Base-by-base conservation (phyloP, 805 yeast species). In the Candida pini region DNA sequence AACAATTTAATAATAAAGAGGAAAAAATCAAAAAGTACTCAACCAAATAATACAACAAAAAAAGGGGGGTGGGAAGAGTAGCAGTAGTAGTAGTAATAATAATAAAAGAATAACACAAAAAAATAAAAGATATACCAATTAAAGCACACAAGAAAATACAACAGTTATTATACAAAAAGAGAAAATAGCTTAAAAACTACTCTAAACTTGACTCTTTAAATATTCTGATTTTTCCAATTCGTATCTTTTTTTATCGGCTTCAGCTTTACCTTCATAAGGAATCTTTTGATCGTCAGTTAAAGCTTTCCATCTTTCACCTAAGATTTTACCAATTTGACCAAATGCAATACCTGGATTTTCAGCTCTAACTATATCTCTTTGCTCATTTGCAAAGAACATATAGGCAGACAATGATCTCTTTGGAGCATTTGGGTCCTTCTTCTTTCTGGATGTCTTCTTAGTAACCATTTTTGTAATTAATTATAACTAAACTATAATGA, bases 301-400 rank as follows among this genome's bases (percentile, higher is more conserved):
- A 43, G 89, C 86, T 78, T 87, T 88, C 98, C 98, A 92, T 67
- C 75, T 83, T 65, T 88, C 96, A 64, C 98, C 98, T 56, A 92
- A 78, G 43, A 87, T 64, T 66, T 82, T 87, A 60, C 97, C 97
- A 48, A 92, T 90, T 69, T 88, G 94, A 49, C 94, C 98, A 57
- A 92, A 92, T 28, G 89, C 68, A 52, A 89, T 84, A 61, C 95
- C 96, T 54, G 97, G 97, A 75, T 90, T 87, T 64, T 89, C 97
- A 44, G 90, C 80, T 64, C 95, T 80, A 50, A 92, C 96, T 46
- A 78, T 76, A 66, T 90, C 97, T 74, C 98, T 89, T 76, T 85
- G 84, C 59, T 88, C 97, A 62, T 87, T 88, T 53, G 98, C 97
- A 60, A 89, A 92, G 78, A 86, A 90, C 97, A 92, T 89, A 80